Conservation (phyloP, 441 rosid species). For the Aleurites moluccanus region DNA sequence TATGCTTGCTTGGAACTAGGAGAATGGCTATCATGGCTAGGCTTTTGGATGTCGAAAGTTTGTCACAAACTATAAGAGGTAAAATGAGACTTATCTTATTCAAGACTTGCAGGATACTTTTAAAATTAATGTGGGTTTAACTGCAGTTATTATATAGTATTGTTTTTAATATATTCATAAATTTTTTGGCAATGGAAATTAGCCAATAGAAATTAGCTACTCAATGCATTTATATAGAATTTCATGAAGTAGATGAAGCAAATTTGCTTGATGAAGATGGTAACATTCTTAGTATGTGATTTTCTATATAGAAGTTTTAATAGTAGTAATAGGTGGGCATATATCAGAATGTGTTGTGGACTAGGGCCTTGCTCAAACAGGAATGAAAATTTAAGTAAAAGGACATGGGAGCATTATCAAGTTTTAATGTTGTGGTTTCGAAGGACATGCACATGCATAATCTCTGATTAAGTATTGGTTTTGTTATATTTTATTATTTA, state of each 20-base stretch:
- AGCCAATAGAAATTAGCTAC: conserved; percentile 39
- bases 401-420: neutral
- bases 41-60: conserved; percentile 44
- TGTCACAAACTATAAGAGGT: conserved; percentile 40
- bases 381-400: neutral
- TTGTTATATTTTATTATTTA: neutral
- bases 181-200: conserved; percentile 46
- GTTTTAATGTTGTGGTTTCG: neutral
- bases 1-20: conserved; percentile 54
- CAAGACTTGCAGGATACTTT: neutral
- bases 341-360: neutral
- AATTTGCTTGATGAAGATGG: conserved; percentile 74
- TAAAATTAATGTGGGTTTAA: too few relatives aligned
- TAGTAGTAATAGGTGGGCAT: too few relatives aligned
- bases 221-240: conserved; percentile 42
- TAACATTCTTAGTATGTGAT: conserved; percentile 17
- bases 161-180: too few relatives aligned
- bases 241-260: conserved; percentile 57
- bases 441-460: neutral
- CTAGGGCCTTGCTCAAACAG: neutral
- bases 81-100: neutral
- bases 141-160: neutral
- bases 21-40: conserved; percentile 68
- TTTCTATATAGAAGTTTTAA: neutral
- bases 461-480: neutral